A percentile compares a stretch with the other conserved stretches of the same genome.
These are phyloP conservation scores for Aquilaria agallochum DNA, from an alignment of 441 rosid genomes.

Conservation along the genomic window DNA sequence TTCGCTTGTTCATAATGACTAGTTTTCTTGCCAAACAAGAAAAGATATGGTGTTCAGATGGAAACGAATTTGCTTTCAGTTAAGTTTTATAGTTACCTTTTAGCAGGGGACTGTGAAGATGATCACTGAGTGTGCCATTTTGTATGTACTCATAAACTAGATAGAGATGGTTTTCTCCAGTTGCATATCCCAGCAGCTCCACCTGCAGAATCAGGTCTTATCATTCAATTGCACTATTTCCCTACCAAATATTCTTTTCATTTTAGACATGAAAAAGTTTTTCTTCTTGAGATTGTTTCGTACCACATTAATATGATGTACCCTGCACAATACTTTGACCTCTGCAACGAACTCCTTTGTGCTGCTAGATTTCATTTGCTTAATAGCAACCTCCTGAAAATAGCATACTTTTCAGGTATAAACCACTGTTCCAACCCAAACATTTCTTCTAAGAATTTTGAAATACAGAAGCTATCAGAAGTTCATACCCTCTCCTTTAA, in stretches of 20 bases:
- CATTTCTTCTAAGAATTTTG: neutral
- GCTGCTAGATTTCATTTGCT: constrained; percentile 31
- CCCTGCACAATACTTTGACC: constrained; percentile 33
- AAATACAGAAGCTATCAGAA: neutral
- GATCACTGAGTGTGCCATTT: constrained; percentile 32
- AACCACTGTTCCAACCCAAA: neutral
- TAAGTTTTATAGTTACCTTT: constrained; percentile 20
- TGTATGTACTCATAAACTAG: constrained; percentile 33
- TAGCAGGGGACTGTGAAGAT: constrained; percentile 28
- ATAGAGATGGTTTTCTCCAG: constrained; percentile 25
- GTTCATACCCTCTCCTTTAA: constrained; percentile 20
- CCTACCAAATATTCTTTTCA: neutral
- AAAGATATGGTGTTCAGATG: too few relatives aligned
- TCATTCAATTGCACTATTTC: constrained; percentile 1
- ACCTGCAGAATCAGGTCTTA: constrained; percentile 18
- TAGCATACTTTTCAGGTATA: too few relatives aligned
- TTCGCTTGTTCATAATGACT: too few relatives aligned
- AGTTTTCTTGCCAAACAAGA: too few relatives aligned
- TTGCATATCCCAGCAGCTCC: constrained; percentile 39
- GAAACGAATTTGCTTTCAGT: too few relatives aligned
- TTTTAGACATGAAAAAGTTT: neutral
- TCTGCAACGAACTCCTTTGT: constrained; percentile 32
- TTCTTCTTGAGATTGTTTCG: neutral
- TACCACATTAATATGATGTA: constrained; percentile 40
- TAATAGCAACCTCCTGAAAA: constrained; percentile 33